Percentiles rank a stretch among this genome's conserved stretches.
Conservation (phyloP, 2,329 filamentous ascomycete genomes). For the Aureobasidium subglaciale region DNA sequence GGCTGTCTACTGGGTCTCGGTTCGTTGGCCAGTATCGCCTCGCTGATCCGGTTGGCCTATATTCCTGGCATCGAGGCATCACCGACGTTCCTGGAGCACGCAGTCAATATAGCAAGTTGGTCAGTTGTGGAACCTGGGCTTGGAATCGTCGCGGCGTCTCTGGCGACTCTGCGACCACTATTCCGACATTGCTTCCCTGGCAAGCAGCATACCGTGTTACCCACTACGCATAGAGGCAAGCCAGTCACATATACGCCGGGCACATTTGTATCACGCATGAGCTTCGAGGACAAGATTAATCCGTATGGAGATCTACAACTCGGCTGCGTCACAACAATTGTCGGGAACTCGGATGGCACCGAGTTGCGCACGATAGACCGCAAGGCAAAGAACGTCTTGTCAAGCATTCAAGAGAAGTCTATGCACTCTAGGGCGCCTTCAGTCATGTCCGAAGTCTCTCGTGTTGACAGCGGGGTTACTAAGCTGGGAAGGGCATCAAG, state of each 20-base stretch:
- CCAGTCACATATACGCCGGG: not conserved
- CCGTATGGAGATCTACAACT: not conserved
- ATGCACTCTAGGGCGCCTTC: not conserved
- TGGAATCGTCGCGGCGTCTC: conserved; percentile 27
- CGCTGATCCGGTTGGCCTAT: conserved; percentile 22
- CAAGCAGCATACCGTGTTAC: not conserved
- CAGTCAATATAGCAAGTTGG: conserved; percentile 25
- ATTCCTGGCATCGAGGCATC: conserved; percentile 20
- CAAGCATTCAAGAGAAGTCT: not conserved
- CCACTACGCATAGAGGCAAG: not conserved
- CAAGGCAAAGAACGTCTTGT: not conserved
- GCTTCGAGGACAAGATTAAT: conserved; percentile 2
- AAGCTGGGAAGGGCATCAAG: not conserved
- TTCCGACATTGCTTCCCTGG: conserved; percentile 4
- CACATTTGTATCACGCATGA: conserved; percentile 4
- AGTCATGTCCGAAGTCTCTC: not conserved
- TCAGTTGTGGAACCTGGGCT: conserved; percentile 29
- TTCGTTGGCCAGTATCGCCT: conserved; percentile 22
- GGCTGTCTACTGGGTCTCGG: conserved; percentile 36
- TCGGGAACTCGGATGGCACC: not conserved
- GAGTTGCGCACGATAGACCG: not conserved
- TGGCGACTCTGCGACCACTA: conserved; percentile 29
- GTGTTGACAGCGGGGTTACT: not conserved
- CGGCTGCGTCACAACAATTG: not conserved
- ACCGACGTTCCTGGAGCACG: conserved; percentile 21